phyloP scores from a whole-genome alignment of 306 rosid species.

The Cercis canadensis region DNA sequence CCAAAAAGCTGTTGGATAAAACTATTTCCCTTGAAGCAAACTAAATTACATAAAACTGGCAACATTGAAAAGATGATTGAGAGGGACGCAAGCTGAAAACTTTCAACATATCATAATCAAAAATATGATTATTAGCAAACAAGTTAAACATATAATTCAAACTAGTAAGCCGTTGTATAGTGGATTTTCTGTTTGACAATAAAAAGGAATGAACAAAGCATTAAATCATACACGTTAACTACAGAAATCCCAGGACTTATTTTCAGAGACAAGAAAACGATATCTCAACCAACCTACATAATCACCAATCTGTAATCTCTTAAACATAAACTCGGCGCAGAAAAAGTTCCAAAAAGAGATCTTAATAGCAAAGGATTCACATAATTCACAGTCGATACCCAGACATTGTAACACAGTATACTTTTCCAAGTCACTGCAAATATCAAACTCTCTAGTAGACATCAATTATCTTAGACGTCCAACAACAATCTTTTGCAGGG shows the following conservation, averaged over 20 bases:
- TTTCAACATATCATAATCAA: neutral
- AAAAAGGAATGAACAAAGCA: neutral
- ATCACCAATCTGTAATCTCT: constrained; percentile 20
- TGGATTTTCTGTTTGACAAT: constrained; percentile 11
- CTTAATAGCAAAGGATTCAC: constrained; percentile 25
- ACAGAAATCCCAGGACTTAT: constrained; percentile 3
- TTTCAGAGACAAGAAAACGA: constrained; percentile 32
- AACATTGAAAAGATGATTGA: neutral
- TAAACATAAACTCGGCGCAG: constrained; percentile 1
- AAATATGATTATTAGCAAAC: neutral
- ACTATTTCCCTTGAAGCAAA: neutral
- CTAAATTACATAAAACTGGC: neutral
- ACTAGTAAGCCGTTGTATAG: neutral
- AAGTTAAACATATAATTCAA: constrained; percentile 23
- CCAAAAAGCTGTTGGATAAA: constrained; percentile 5
- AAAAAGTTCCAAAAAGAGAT: constrained; percentile 8
- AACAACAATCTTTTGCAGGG: neutral
- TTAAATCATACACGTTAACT: constrained; percentile 1
- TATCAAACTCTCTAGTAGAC: neutral
- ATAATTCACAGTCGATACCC: neutral
- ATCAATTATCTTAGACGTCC: constrained; percentile 1
- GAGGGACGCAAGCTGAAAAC: neutral
- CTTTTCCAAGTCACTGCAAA: constrained; percentile 19
- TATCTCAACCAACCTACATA: constrained; percentile 31
- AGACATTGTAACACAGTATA: constrained; percentile 15